Evolutionary conservation across 306 rosid genomes (phyloP).

Genomic region (Rosa rugosa): DNA sequence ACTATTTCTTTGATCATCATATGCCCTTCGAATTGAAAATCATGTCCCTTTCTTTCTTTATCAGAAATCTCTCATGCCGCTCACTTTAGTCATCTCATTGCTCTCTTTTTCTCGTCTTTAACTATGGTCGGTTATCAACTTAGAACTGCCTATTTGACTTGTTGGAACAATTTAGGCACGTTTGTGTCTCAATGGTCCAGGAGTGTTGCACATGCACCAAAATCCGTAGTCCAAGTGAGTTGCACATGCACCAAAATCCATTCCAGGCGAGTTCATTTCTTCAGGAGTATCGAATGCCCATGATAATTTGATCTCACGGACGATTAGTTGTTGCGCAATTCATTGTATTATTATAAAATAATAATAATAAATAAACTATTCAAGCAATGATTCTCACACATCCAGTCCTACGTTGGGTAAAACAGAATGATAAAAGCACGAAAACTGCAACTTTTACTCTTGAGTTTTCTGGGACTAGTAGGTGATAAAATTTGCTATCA

Average conservation of each 20-base stretch:
- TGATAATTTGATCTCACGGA: no score
- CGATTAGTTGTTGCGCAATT: no score
- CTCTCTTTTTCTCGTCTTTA: neutral
- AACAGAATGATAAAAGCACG: neutral
- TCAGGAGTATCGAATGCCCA: no score
- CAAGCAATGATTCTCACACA: neutral
- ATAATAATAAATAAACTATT: no score
- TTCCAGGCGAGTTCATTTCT: neutral
- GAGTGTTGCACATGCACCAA: neutral
- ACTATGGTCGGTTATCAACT: conserved; percentile 8
- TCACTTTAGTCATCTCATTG: conserved; percentile 26
- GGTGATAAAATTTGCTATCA: neutral
- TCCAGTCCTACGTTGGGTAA: neutral
- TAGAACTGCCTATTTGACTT: conserved; percentile 14
- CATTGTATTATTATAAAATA: no score
- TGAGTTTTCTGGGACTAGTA: neutral
- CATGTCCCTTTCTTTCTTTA: conserved; percentile 1
- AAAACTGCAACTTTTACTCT: neutral
- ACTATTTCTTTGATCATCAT: neutral
- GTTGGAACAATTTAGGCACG: neutral
- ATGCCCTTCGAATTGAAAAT: neutral
- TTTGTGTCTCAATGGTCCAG: neutral
- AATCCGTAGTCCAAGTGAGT: neutral
- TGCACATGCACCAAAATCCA: neutral
- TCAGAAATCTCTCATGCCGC: conserved; percentile 14